Base-by-base conservation (phyloP, 2,329 filamentous ascomycete genomes). In the Sporothrix curviconia region DNA sequence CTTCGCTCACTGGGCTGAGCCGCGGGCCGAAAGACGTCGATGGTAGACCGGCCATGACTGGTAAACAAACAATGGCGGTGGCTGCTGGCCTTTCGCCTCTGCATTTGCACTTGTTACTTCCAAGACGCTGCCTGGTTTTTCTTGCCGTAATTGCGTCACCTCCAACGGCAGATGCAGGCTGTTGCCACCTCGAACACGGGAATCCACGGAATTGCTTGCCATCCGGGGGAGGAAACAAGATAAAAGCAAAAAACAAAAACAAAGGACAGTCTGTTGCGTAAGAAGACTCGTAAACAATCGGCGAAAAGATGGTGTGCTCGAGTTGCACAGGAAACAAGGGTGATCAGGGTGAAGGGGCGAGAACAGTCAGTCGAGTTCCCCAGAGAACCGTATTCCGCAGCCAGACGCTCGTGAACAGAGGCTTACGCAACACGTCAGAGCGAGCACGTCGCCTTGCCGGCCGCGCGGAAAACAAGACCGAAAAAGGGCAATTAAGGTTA, bases 141-240 rank as follows among this genome's bases (percentile, higher is more conserved):
- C 28, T 34, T 44, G 28, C 30, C 25, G 9, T 37, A 49, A n/a
- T 57, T 57, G 37, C 55, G 55, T 52, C 55, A 57, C 55, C 55
- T 46, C 37, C 52, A 46, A 51, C 46, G 55, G 52, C 55, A 34
- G 8, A 44, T 25, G 30, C 28, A 44, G 51, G 46, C 52, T 34
- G 52, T 55, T 47, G 52, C 52, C 52, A 55, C 52, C 22, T 30
- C 40, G 19, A 37, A 22, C 36, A 56, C 43, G 54, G 54, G 36
- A 50, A 12, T 25, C 14, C 22, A n/a, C n/a, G n/a, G n/a, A n/a
- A n/a, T n/a, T n/a, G n/a, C n/a, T n/a, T n/a, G n/a, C n/a, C n/a
- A n/a, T n/a, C n/a, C n/a, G n/a, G n/a, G n/a, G n/a, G n/a, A n/a
- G n/a, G n/a, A n/a, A n/a, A n/a, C n/a, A 39, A 28, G 34, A n/a